Evolutionary conservation across 148 eudicot genomes (phyloP).

Genomic region (Gaultheria prostrata): DNA sequence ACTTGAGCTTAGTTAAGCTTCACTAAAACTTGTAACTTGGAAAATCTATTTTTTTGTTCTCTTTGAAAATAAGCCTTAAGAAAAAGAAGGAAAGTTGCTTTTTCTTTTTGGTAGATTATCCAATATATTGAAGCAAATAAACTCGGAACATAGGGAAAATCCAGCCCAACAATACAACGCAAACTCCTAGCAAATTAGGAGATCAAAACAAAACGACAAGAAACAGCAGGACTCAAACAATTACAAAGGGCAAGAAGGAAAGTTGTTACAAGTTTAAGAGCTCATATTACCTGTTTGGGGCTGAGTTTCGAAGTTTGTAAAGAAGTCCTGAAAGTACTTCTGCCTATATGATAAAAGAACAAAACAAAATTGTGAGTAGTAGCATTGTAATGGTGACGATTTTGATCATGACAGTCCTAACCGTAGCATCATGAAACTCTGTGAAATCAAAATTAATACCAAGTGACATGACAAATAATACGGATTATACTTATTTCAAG

Average conservation of each 20-base stretch:
- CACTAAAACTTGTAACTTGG: not conserved
- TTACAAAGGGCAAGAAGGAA: too few relatives aligned
- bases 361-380: not conserved
- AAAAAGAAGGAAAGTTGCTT: not conserved
- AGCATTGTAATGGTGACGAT: not conserved
- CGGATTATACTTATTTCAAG: not conserved
- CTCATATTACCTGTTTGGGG: slow-evolving; percentile 67
- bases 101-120: too few relatives aligned
- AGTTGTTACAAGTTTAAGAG: not conserved
- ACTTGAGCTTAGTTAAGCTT: not conserved
- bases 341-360: slow-evolving; percentile 41
- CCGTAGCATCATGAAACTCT: not conserved
- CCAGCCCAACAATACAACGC: too few relatives aligned
- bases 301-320: slow-evolving; percentile 71
- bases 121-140: too few relatives aligned
- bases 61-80: not conserved
- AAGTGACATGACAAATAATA: not conserved
- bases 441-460: not conserved
- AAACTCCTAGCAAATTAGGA: too few relatives aligned
- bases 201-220: too few relatives aligned
- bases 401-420: not conserved
- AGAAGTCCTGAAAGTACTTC: slow-evolving; percentile 81
- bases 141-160: too few relatives aligned
- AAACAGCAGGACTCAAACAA: too few relatives aligned
- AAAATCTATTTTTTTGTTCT: not conserved